Evolutionary conservation across 305 asterid genomes (phyloP).

Genomic region (Fraxinus dipetala): DNA sequence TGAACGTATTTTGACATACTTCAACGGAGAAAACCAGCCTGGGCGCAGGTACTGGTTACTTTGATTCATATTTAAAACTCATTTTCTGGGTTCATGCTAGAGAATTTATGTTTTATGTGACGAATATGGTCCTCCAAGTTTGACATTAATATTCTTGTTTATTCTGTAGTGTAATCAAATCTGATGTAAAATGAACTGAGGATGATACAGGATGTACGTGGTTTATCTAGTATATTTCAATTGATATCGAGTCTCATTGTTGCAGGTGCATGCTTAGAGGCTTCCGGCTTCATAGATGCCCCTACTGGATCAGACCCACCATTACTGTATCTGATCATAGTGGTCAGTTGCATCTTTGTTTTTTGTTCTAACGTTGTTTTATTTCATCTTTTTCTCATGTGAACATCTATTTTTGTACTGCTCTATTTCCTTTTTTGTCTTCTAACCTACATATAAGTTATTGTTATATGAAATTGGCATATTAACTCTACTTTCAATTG

Average conservation of each 20-base stretch:
- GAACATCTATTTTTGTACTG: background rate
- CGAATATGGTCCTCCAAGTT: slow-evolving; percentile 19
- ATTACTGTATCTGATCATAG: slow-evolving; percentile 85
- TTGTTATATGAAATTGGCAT: background rate
- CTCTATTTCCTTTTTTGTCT: background rate
- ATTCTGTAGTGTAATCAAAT: slow-evolving; percentile 1
- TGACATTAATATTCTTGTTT: background rate
- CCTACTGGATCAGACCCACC: slow-evolving; percentile 94
- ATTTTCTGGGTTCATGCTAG: background rate
- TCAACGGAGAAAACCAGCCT: slow-evolving; percentile 96
- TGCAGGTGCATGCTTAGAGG: slow-evolving; percentile 98
- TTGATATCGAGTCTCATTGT: slow-evolving; percentile 16
- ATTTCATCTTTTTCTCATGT: background rate
- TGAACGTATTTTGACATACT: slow-evolving; percentile 75
- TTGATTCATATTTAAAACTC: background rate
- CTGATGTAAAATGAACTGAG: slow-evolving; percentile 6
- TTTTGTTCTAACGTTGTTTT: background rate
- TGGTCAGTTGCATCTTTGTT: slow-evolving; percentile 43
- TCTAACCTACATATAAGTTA: background rate
- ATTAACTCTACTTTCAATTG: background rate
- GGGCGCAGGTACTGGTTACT: slow-evolving; percentile 77
- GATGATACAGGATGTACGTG: slow-evolving; percentile 12
- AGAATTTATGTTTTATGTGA: background rate
- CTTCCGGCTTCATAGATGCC: slow-evolving; percentile 92
- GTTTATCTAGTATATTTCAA: background rate